These are phyloP conservation scores for Pseudocercospora vitis DNA, from an alignment of 2,329 filamentous ascomycete genomes.

Conservation along the genomic window DNA sequence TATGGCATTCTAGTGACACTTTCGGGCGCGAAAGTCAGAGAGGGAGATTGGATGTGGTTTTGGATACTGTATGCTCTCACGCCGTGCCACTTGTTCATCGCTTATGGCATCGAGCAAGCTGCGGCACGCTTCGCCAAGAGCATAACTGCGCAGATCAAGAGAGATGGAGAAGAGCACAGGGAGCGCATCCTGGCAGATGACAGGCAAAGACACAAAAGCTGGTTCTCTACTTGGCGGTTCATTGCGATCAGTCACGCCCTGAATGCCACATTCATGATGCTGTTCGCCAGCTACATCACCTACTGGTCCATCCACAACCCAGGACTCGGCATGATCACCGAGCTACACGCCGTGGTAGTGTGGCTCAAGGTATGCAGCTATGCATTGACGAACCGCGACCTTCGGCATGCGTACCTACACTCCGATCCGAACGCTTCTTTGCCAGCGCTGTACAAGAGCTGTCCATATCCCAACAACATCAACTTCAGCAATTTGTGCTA, in stretches of 20 bases:
- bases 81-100: conserved; percentile 85
- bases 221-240: conserved; percentile 66
- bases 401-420: conserved; percentile 79
- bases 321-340: conserved; percentile 84
- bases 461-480: conserved; percentile 89
- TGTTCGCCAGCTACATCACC: conserved; percentile 78
- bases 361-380: conserved; percentile 97
- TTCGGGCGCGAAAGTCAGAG: conserved; percentile 49
- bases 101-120: conserved; percentile 82
- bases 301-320: conserved; percentile 93
- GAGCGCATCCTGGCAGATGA: conserved; percentile 58
- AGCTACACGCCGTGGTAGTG: conserved; percentile 89
- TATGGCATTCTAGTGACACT: conserved; percentile 95
- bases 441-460: conserved; percentile 77
- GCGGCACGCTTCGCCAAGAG: conserved; percentile 77
- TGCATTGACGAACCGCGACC: conserved; percentile 92
- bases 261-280: conserved; percentile 79
- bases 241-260: conserved; percentile 74
- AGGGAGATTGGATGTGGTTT: conserved; percentile 33
- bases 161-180: conserved; percentile 31
- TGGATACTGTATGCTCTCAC: conserved; percentile 76
- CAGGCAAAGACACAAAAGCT: conserved; percentile 26
- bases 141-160: conserved; percentile 59
- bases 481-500: conserved; percentile 84
- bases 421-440: conserved; percentile 69